Conservation (phyloP, 495 filamentous ascomycete species). For the Cudoniella acicularis region DNA sequence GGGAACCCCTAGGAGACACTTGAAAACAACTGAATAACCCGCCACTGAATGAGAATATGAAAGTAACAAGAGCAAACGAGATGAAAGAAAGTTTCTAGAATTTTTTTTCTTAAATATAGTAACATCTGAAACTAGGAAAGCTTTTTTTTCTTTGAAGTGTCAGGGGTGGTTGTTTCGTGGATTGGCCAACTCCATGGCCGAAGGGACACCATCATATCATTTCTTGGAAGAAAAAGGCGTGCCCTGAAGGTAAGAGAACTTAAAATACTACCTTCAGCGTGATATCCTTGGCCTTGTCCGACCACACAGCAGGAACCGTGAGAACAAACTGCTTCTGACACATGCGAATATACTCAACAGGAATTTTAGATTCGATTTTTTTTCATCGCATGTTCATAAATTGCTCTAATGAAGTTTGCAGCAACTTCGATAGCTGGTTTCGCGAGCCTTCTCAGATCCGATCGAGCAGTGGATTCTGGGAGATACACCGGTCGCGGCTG, state of each 20-base stretch:
- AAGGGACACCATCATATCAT: no score
- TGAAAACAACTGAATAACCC: no score
- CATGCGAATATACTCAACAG: slow-evolving; percentile 16
- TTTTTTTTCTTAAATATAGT: no score
- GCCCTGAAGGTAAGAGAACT: background rate
- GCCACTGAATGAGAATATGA: no score
- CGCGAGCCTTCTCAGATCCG: slow-evolving; percentile 22
- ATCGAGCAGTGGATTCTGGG: slow-evolving; percentile 6
- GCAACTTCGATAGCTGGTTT: slow-evolving; percentile 26
- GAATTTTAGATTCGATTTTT: slow-evolving; percentile 21
- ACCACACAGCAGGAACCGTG: background rate
- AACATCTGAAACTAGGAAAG: no score
- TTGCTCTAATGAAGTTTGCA: slow-evolving; percentile 8
- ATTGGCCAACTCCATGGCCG: no score
- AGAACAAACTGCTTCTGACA: slow-evolving; percentile 15
- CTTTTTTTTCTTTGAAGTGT: no score
- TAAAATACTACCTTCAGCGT: slow-evolving; percentile 9
- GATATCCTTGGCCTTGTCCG: background rate
- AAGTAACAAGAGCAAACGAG: no score
- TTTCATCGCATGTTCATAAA: slow-evolving; percentile 26
- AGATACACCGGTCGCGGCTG: slow-evolving; percentile 24
- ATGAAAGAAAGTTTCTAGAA: no score
- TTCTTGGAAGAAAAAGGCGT: no score
- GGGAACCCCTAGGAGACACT: no score
- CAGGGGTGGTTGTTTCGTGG: no score